A percentile compares a stretch with the other conserved stretches of the same genome.
These are phyloP conservation scores for Pseudogymnoascus sp. DNA, from an alignment of 2,329 filamentous ascomycete genomes.

Conservation along the genomic window DNA sequence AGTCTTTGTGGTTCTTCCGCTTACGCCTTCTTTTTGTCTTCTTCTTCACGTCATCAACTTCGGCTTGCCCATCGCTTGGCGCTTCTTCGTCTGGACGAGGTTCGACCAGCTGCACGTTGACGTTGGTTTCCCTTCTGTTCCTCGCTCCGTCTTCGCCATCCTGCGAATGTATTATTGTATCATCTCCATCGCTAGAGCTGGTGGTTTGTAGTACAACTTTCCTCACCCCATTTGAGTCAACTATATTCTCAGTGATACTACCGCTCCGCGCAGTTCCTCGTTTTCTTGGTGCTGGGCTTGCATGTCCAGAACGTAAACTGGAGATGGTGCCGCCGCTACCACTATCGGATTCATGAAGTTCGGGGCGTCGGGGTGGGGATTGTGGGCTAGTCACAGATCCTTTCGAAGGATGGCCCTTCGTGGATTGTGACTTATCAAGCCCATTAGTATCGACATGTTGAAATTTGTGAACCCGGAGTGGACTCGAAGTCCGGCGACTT, in stretches of 20 bases:
- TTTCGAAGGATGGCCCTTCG: not conserved
- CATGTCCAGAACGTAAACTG: slow-evolving; percentile 23
- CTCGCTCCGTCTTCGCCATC: not conserved
- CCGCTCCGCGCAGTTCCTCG: slow-evolving; percentile 57
- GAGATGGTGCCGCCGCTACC: slow-evolving; percentile 24
- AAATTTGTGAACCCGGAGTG: not conserved
- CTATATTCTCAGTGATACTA: slow-evolving; percentile 71
- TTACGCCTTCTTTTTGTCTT: slow-evolving; percentile 4
- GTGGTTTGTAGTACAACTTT: slow-evolving; percentile 70
- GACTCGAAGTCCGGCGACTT: not conserved
- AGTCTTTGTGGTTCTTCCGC: slow-evolving; percentile 3
- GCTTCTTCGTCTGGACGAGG: not conserved
- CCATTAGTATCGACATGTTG: not conserved
- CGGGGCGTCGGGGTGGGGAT: not conserved
- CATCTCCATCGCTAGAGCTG: slow-evolving; percentile 30
- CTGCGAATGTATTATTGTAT: not conserved
- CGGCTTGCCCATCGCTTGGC: not conserved
- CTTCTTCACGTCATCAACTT: slow-evolving; percentile 6
- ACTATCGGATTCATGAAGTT: slow-evolving; percentile 6
- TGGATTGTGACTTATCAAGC: not conserved
- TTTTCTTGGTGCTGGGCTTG: slow-evolving; percentile 30
- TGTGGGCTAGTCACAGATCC: not conserved
- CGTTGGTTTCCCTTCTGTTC: not conserved
- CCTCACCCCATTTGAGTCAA: slow-evolving; percentile 65
- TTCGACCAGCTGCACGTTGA: not conserved